Conservation (phyloP, 768 basidiomycete genomes). For the Tulasnella calospora region DNA sequence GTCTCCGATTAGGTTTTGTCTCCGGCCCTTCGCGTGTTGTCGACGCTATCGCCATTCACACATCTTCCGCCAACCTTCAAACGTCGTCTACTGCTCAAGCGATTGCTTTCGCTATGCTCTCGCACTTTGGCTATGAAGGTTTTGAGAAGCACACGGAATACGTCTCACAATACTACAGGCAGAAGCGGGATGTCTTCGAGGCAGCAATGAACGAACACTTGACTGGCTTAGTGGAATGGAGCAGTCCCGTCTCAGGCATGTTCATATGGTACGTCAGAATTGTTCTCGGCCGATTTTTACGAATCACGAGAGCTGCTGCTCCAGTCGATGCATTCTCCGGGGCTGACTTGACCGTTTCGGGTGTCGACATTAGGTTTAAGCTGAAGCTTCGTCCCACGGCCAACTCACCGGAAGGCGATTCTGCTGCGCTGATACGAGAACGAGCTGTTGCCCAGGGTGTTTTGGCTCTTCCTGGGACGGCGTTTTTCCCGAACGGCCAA, state of each 20-base stretch:
- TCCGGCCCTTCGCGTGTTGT: slow-evolving; percentile 56
- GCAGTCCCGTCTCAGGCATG: slow-evolving; percentile 71
- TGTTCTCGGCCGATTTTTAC: not conserved
- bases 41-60: slow-evolving; percentile 33
- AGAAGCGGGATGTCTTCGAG: slow-evolving; percentile 74
- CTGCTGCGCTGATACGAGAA: slow-evolving; percentile 62
- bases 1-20: slow-evolving; percentile 75
- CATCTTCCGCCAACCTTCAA: slow-evolving; percentile 62
- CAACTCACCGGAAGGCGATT: slow-evolving; percentile 50
- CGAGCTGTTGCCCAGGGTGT: slow-evolving; percentile 77
- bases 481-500: slow-evolving; percentile 68
- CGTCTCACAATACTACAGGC: slow-evolving; percentile 70
- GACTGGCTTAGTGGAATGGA: slow-evolving; percentile 68
- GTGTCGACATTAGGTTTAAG: slow-evolving; percentile 54
- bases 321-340: not conserved
- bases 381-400: slow-evolving; percentile 41
- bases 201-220: slow-evolving; percentile 68
- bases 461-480: slow-evolving; percentile 81
- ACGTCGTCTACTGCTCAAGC: slow-evolving; percentile 59
- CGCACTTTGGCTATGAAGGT: slow-evolving; percentile 70
- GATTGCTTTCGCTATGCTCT: slow-evolving; percentile 53
- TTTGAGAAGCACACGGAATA: slow-evolving; percentile 62
- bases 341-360: not conserved
- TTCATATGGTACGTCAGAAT: slow-evolving; percentile 67
- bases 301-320: slow-evolving; percentile 6